Evolutionary conservation across 129 eudicot genomes (phyloP), one percentile per base, ranked within the genome.

Genomic region (Logfia minima): DNA sequence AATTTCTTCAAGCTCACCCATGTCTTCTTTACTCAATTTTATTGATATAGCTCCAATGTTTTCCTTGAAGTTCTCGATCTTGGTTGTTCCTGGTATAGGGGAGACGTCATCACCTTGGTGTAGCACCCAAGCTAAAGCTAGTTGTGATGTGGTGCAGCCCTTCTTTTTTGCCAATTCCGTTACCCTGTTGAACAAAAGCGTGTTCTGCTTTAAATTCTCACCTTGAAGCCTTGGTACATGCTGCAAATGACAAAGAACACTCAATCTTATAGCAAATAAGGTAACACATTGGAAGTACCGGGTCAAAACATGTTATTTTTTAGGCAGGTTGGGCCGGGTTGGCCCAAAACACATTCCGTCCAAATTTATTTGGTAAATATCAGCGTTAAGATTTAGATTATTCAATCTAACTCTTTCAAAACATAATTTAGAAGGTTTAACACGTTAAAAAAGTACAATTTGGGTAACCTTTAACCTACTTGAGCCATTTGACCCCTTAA

Each of bases 81-180:
- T 86, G 22, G 86, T 82, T 59, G 87, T 86, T 5, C 89, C 86
- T 2, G 84, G 89, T 19, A 86, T 86, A 17, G 86, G 91, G 3
- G 73, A 75, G 62, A 87, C 91, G 55, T 84, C 88, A 0, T 60
- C 70, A 29, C 88, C 91, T 37, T 78, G 88, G 68, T 87, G 86
- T 60, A 82, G 88, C 43, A 85, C 87, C 91, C 92, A 87, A 0
- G 88, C 92, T 48, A 87, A 80, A 17, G 91, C 88, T 66, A 87
- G 76, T 53, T 84, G 87, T 10, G 85, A 69, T 0, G 91, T 68
- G 18, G 86, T 87, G 82, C 91, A 87, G 26, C 89, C 87, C 55
- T 87, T 87, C 53, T 70, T 70, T 7, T 70, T 6, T 17, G 89
- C 92, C 61, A 87, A 62, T 26, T 73, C 82, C 0, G 18, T 72